phyloP scores from a whole-genome alignment of 1,284 basidiomycete species.

The Naganishia sp. region DNA sequence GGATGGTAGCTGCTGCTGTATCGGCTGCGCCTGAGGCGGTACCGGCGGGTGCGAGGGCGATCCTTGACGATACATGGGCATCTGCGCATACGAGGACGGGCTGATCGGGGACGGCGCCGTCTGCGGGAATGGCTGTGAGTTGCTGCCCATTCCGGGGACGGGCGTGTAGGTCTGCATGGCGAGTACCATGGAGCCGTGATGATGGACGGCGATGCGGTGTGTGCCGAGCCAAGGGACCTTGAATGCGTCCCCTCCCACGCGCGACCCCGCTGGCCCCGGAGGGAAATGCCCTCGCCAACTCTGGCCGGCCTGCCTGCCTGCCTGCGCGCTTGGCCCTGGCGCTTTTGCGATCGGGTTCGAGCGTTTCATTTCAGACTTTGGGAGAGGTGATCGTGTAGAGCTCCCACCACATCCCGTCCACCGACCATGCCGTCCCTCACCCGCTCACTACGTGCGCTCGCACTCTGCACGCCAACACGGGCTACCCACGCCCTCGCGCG shows the following conservation, averaged over 20 bases:
- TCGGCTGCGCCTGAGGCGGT: constrained; percentile 25
- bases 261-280: not conserved
- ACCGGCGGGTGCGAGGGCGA: not conserved
- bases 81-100: constrained; percentile 12
- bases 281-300: not conserved
- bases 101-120: constrained; percentile 16
- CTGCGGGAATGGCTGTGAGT: not conserved
- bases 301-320: not conserved
- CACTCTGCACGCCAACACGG: not conserved
- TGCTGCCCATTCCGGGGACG: constrained; percentile 20
- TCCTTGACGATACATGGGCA: not conserved
- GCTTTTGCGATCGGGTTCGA: too few species aligned
- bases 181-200: constrained; percentile 1
- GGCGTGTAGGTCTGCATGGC: constrained; percentile 26
- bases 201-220: not conserved
- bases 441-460: constrained; percentile 14
- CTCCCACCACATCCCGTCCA: not conserved
- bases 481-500: not conserved
- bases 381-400: too few species aligned
- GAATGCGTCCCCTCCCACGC: too few species aligned
- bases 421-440: constrained; percentile 13
- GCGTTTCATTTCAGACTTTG: too few species aligned
- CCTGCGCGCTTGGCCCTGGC: too few species aligned
- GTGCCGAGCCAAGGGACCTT: too few species aligned
- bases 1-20: constrained; percentile 9